Base-by-base conservation (phyloP, 352 stramenopile species). In the Phytopythium boreale region DNA sequence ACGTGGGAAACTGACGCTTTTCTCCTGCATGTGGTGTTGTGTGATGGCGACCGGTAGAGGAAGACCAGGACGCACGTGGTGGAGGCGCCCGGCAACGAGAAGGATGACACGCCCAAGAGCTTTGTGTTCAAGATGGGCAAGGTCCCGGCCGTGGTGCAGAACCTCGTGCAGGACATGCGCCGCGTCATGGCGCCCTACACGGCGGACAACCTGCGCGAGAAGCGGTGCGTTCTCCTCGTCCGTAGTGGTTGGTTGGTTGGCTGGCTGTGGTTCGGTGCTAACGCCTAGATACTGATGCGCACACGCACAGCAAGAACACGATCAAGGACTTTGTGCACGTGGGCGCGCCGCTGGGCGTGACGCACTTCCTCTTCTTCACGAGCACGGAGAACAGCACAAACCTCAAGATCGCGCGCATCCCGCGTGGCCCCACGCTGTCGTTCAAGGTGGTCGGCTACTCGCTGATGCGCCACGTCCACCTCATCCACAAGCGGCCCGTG, bases 291-390 rank as follows among this genome's bases (percentile, higher is more conserved):
- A 34, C 41, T 19, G n/a, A 10, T 43, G 47, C 29, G 29, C n/a
- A n/a, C 47, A 14, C 29, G 9, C 29, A 10, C 62, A 79, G 67
- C 34, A 91, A 94, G 65, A 97, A 95, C 69, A 95, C 93, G 60
- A 78, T 97, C 62, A 97, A 97, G 71, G 92, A 98, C 69, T 98
- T 96, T 76, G 79, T 96, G 46, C 74, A 83, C 27, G 87, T 99
- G 19, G 95, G 90, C 26, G 80, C 87, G 9, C 85, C 93, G 11
- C 74, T 99, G 58, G 96, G 96, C n/a, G 83, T 99, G 61, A 98
- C 96, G 20, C 97, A 99, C 77, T 97, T 99, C 47, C 68, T 99
- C 43, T 90, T 97, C n/a, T 95, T 99, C 53, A 97, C 87, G 14
- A 89, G 97, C 82, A 98, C 97, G 49, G 84, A 97, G 34, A 83